Evolutionary conservation across 169 alveolate species (phyloP).

Genomic region (Cryptosporidium sp.): DNA sequence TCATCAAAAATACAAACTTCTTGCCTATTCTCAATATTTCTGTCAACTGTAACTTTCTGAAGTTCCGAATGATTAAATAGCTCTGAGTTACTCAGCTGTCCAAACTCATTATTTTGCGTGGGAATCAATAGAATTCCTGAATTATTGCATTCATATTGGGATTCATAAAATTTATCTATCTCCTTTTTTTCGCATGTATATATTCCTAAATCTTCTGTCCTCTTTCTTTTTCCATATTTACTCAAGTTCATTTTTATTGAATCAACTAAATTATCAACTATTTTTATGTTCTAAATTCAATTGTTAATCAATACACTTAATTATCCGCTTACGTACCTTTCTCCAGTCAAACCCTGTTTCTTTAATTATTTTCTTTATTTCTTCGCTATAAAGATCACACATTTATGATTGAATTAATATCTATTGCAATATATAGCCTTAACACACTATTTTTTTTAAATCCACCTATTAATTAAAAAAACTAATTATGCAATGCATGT

Average conservation of each 20-base stretch:
- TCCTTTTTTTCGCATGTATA: neutral
- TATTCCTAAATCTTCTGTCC: neutral
- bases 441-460: neutral
- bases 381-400: neutral
- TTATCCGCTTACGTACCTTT: constrained; percentile 14
- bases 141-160: neutral
- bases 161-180: neutral
- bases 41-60: neutral
- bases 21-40: neutral
- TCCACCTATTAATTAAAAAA: constrained; percentile 1
- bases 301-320: neutral
- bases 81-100: neutral
- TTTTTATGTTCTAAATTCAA: constrained; percentile 14
- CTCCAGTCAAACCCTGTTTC: constrained; percentile 67
- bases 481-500: constrained; percentile 50
- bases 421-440: neutral
- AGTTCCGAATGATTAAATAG: neutral
- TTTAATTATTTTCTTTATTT: constrained; percentile 13
- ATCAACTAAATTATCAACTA: constrained; percentile 35
- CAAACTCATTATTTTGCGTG: neutral
- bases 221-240: constrained; percentile 18
- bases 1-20: constrained; percentile 58
- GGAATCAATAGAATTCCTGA: constrained; percentile 60
- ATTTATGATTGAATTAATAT: neutral
- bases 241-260: constrained; percentile 41